phyloP scores from a whole-genome alignment of 768 basidiomycete genomes.

The Russula compacta region DNA sequence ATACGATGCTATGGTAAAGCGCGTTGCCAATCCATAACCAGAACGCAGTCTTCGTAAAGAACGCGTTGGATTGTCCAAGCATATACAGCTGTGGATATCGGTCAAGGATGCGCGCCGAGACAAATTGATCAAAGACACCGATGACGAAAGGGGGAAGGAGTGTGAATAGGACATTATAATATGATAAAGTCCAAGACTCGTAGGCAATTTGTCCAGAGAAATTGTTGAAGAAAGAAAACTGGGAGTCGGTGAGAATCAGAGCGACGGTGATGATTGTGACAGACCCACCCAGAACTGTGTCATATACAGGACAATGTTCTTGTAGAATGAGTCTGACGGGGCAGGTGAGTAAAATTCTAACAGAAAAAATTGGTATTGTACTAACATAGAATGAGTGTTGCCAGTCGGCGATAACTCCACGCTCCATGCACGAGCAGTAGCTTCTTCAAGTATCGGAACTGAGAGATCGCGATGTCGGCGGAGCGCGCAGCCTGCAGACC shows the following conservation, averaged over 20 bases:
- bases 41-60: constrained; percentile 85
- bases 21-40: constrained; percentile 91
- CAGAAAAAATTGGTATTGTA: constrained; percentile 13
- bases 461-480: constrained; percentile 95
- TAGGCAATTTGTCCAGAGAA: constrained; percentile 98
- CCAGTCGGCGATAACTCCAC: constrained; percentile 95
- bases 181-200: constrained; percentile 96
- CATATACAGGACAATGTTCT: constrained; percentile 97
- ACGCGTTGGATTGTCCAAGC: constrained; percentile 88
- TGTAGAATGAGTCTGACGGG: constrained; percentile 87
- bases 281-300: constrained; percentile 89
- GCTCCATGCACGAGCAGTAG: constrained; percentile 93
- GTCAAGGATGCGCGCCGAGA: constrained; percentile 92
- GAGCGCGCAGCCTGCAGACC: constrained; percentile 98
- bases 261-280: constrained; percentile 11
- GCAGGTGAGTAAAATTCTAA: constrained; percentile 8
- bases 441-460: constrained; percentile 94
- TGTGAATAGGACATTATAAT: constrained; percentile 96
- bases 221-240: constrained; percentile 99
- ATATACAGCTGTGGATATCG: constrained; percentile 95
- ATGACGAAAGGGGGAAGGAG: constrained; percentile 95
- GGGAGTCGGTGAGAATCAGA: neutral
- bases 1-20: constrained; percentile 78
- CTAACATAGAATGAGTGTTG: constrained; percentile 92
- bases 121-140: constrained; percentile 97